These are phyloP conservation scores for Lyophyllum decastes DNA, from an alignment of 768 basidiomycete species.

Conservation along the genomic window DNA sequence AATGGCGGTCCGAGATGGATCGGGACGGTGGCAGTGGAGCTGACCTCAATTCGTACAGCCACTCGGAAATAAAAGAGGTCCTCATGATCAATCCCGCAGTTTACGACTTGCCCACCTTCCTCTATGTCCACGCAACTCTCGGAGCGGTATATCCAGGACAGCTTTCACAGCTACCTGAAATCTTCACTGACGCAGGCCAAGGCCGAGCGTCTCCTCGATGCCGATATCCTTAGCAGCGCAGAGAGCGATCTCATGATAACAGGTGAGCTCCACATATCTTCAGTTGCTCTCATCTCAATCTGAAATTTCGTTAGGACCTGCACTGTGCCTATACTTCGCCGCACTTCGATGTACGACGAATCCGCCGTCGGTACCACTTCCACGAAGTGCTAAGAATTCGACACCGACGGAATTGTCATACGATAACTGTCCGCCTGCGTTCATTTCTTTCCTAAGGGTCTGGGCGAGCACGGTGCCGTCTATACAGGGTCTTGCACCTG, in stretches of 20 bases:
- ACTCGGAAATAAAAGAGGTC: background rate
- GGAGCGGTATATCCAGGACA: slow-evolving; percentile 70
- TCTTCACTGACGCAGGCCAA: slow-evolving; percentile 80
- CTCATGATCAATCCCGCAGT: background rate
- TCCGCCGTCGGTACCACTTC: slow-evolving; percentile 82
- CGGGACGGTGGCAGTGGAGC: background rate
- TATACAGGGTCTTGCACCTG: slow-evolving; percentile 63
- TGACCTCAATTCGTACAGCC: background rate
- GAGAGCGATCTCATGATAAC: slow-evolving; percentile 87
- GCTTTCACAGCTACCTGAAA: slow-evolving; percentile 82
- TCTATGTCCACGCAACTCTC: slow-evolving; percentile 35
- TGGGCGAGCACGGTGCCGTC: slow-evolving; percentile 68
- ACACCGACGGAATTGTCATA: slow-evolving; percentile 61
- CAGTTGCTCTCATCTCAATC: background rate
- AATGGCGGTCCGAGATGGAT: no score
- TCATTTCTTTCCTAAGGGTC: slow-evolving; percentile 67
- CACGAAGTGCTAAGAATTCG: slow-evolving; percentile 48
- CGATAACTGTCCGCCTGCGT: slow-evolving; percentile 69
- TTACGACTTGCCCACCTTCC: background rate
- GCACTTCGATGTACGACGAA: slow-evolving; percentile 73
- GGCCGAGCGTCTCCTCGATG: slow-evolving; percentile 70
- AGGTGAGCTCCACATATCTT: slow-evolving; percentile 42
- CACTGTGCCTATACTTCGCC: slow-evolving; percentile 83
- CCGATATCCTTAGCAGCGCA: slow-evolving; percentile 72
- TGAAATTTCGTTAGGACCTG: slow-evolving; percentile 55